Evolutionary conservation across 805 yeast species (phyloP).

Genomic region (Debaryomyces maramus): DNA sequence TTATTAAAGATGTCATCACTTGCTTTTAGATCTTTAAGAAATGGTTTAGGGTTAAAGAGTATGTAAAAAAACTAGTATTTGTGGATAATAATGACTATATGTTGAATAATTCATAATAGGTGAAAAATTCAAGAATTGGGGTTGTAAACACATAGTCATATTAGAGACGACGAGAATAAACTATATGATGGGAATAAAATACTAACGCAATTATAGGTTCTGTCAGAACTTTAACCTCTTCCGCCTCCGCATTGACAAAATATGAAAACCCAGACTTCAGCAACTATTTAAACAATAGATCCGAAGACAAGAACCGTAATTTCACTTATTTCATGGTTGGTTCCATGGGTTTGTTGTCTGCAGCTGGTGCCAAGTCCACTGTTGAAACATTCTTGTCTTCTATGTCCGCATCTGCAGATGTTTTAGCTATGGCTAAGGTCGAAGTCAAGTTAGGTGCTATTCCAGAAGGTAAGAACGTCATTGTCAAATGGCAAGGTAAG

Average conservation of each 20-base stretch:
- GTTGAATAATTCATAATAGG: neutral
- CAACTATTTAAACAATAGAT: constrained; percentile 71
- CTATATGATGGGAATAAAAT: neutral
- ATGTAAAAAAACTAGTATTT: constrained; percentile 18
- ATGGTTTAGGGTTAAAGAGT: constrained; percentile 42
- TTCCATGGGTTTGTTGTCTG: constrained; percentile 82
- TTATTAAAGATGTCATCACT: constrained; percentile 33
- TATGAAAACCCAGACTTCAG: constrained; percentile 92
- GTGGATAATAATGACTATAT: neutral
- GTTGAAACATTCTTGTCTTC: constrained; percentile 90
- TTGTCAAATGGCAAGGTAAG: constrained; percentile 99
- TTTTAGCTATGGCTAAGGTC: constrained; percentile 98
- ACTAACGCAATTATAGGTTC: constrained; percentile 27
- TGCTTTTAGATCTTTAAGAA: constrained; percentile 48
- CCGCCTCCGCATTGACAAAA: constrained; percentile 62
- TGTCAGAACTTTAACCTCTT: constrained; percentile 52
- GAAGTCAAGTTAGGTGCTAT: constrained; percentile 92
- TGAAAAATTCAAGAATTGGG: neutral
- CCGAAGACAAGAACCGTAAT: constrained; percentile 71
- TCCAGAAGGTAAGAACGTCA: constrained; percentile 97
- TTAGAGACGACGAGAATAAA: too few species aligned
- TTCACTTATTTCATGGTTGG: constrained; percentile 98
- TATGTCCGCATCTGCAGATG: constrained; percentile 98
- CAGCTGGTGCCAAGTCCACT: constrained; percentile 95
- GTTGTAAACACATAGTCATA: neutral